Evolutionary conservation across 2,329 filamentous ascomycete species (phyloP).

Genomic region (Ceratocystis ficicola): DNA sequence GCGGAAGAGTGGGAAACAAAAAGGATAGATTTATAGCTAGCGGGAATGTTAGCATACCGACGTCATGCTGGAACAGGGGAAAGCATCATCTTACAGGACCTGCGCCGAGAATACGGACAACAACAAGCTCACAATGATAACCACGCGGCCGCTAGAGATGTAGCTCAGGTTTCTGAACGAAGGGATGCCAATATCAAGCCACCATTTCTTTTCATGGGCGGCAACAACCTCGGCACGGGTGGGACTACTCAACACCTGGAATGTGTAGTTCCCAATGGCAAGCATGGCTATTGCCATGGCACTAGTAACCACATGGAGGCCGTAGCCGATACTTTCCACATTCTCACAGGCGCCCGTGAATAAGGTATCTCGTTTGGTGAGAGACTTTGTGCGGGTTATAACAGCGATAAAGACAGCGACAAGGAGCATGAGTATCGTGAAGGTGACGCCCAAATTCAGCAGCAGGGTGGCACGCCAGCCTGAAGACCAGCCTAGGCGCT

Average conservation of each 20-base stretch:
- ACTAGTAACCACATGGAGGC: conserved; percentile 36
- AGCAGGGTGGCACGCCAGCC: conserved; percentile 40
- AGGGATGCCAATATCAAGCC: conserved; percentile 44
- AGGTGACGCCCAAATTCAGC: conserved; percentile 28
- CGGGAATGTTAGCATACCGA: conserved; percentile 23
- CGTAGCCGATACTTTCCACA: conserved; percentile 32
- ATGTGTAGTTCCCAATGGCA: conserved; percentile 40
- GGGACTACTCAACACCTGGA: conserved; percentile 44
- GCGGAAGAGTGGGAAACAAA: conserved; percentile 32
- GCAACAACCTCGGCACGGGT: conserved; percentile 38
- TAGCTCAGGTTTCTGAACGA: conserved; percentile 39
- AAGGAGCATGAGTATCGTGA: conserved; percentile 23
- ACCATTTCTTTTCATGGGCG: conserved; percentile 36
- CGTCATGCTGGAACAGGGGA: not conserved
- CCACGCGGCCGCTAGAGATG: conserved; percentile 33
- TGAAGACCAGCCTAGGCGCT: conserved; percentile 26
- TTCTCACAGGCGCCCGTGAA: conserved; percentile 31
- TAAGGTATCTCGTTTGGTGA: conserved; percentile 31
- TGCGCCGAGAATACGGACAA: conserved; percentile 35
- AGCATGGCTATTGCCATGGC: conserved; percentile 35
- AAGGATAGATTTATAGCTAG: conserved; percentile 39
- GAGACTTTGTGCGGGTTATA: conserved; percentile 30
- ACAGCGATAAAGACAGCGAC: conserved; percentile 33
- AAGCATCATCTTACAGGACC: conserved; percentile 35
- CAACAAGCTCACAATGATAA: conserved; percentile 33